Evolutionary conservation across 805 yeast genomes (phyloP).

Genomic region (Kazachstania taianensis): DNA sequence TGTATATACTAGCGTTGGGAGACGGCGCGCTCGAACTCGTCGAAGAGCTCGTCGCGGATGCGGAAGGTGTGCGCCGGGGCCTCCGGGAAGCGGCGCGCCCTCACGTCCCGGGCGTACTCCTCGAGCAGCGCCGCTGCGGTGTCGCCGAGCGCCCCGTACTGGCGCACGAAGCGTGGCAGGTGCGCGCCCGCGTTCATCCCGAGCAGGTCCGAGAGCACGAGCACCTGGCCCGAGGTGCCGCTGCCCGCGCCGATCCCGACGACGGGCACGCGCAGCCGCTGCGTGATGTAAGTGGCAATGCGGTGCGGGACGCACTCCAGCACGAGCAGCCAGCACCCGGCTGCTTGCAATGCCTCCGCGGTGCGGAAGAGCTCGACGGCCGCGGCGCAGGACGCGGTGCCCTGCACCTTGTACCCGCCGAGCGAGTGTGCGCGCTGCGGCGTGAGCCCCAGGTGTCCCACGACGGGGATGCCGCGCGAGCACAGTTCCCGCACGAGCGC

Average conservation of each 20-base stretch:
- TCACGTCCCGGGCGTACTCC: constrained; percentile 52
- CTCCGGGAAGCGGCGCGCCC: constrained; percentile 47
- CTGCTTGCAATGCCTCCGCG: constrained; percentile 56
- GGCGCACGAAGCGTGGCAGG: constrained; percentile 65
- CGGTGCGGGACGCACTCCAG: constrained; percentile 80
- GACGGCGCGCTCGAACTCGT: constrained; percentile 26
- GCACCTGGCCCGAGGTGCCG: constrained; percentile 75
- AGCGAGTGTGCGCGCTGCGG: constrained; percentile 74
- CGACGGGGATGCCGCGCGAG: constrained; percentile 70
- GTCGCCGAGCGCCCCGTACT: constrained; percentile 44
- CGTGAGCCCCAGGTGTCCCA: constrained; percentile 87
- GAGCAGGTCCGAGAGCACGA: constrained; percentile 75
- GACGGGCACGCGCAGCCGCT: constrained; percentile 56
- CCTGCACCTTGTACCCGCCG: constrained; percentile 89
- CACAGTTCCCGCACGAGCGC: constrained; percentile 47
- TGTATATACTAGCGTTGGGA: not conserved
- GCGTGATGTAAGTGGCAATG: constrained; percentile 56
- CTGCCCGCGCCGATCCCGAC: constrained; percentile 96
- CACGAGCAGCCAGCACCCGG: constrained; percentile 69
- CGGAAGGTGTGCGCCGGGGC: constrained; percentile 52
- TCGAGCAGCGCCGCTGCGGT: constrained; percentile 42
- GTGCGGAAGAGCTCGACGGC: constrained; percentile 54
- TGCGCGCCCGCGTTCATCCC: constrained; percentile 45
- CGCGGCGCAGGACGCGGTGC: constrained; percentile 39
- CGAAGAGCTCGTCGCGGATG: constrained; percentile 54